These are phyloP conservation scores for Quercus cerris DNA, from an alignment of 306 rosid genomes.

Conservation along the genomic window DNA sequence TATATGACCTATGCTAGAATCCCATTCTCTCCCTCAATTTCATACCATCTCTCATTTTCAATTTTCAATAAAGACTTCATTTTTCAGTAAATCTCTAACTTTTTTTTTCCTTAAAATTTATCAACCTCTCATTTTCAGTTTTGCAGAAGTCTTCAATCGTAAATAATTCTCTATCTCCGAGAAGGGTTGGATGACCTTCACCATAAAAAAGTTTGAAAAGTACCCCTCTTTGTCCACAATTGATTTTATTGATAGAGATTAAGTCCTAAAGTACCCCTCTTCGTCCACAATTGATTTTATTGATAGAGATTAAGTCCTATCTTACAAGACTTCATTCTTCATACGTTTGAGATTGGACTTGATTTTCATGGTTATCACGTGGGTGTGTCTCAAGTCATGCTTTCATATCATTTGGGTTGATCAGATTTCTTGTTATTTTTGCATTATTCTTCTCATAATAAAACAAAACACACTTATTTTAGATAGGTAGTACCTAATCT, in stretches of 20 bases:
- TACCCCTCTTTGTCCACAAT: background rate
- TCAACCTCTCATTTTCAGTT: background rate
- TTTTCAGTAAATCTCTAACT: background rate
- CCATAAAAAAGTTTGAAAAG: background rate
- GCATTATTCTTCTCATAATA: too few species aligned
- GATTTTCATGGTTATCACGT: background rate
- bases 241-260: background rate
- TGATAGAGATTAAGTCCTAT: too few species aligned
- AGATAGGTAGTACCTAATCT: too few species aligned
- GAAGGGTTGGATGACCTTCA: background rate
- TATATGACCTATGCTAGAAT: background rate
- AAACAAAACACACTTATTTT: too few species aligned
- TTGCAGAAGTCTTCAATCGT: background rate
- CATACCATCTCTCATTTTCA: background rate
- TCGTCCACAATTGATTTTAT: background rate
- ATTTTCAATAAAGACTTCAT: background rate
- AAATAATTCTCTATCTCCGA: background rate
- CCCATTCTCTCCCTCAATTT: background rate
- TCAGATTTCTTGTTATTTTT: too few species aligned
- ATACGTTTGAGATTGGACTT: background rate
- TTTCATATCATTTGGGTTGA: background rate
- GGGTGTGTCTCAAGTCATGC: background rate
- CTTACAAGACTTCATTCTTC: too few species aligned
- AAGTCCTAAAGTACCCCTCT: background rate
- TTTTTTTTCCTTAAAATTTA: background rate